These are phyloP conservation scores for Marasmius oreades DNA, from an alignment of 1,284 basidiomycete species.

Conservation along the genomic window DNA sequence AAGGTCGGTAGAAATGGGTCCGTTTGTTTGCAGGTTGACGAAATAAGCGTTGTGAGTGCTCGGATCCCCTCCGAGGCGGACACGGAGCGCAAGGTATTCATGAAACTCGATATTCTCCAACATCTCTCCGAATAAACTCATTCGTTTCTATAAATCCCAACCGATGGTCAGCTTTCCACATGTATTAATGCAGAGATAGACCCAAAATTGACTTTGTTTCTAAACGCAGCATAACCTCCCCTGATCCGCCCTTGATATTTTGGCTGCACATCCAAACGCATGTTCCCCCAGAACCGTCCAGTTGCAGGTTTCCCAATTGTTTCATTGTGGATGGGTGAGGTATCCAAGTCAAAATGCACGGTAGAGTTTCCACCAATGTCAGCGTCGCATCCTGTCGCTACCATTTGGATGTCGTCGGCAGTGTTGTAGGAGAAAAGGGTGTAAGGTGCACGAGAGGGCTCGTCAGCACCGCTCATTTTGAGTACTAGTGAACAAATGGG, in stretches of 20 bases:
- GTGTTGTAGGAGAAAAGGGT: conserved; percentile 64
- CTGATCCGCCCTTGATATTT: conserved; percentile 60
- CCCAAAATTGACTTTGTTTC: conserved; percentile 58
- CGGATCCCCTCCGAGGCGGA: conserved; percentile 69
- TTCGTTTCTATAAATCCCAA: conserved; percentile 6
- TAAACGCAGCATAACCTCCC: conserved; percentile 81
- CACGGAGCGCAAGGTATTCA: conserved; percentile 73
- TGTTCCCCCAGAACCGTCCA: conserved; percentile 72
- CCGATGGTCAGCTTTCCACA: background rate
- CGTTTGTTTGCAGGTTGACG: conserved; percentile 86
- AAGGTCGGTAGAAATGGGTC: conserved; percentile 73
- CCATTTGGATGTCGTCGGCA: conserved; percentile 52
- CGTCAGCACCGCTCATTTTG: conserved; percentile 70
- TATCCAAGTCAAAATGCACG: conserved; percentile 62
- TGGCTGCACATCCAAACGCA: conserved; percentile 62
- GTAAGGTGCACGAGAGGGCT: conserved; percentile 52
- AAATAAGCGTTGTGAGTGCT: conserved; percentile 76
- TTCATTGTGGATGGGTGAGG: conserved; percentile 36
- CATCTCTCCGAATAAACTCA: conserved; percentile 69
- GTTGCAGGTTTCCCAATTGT: conserved; percentile 41
- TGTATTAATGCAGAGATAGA: background rate
- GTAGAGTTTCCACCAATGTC: conserved; percentile 87
- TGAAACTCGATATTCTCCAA: conserved; percentile 80
- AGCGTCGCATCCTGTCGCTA: conserved; percentile 75
- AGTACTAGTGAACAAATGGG: conserved; percentile 41